Evolutionary conservation across 2,329 filamentous ascomycete species (phyloP).

Genomic region (Apiospora rasikravindrae): DNA sequence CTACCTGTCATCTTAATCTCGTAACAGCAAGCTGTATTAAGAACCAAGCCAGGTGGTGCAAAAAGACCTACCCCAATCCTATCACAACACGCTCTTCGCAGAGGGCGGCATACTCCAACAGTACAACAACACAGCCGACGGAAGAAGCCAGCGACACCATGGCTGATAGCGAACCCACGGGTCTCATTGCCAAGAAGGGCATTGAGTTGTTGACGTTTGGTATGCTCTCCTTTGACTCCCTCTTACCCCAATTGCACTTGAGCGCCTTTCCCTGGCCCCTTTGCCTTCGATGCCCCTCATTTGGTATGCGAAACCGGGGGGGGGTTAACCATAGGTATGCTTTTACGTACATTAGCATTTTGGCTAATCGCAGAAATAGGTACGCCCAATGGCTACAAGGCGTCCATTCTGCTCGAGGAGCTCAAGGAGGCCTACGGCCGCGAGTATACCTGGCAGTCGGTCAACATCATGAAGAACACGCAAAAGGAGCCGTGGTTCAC

Average conservation of each 20-base stretch:
- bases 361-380: conserved; percentile 32
- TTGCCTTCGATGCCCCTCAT: neutral
- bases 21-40: neutral
- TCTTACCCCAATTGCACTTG: neutral
- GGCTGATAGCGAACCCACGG: conserved; percentile 49
- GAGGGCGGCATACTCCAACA: conserved; percentile 22
- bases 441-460: conserved; percentile 62
- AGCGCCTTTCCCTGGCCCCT: neutral
- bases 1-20: neutral
- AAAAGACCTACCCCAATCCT: neutral
- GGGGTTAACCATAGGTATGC: neutral
- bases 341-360: neutral
- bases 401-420: conserved; percentile 67
- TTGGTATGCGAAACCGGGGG: neutral
- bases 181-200: conserved; percentile 65
- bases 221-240: conserved; percentile 24
- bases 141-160: conserved; percentile 31
- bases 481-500: conserved; percentile 73
- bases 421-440: conserved; percentile 68
- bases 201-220: conserved; percentile 68
- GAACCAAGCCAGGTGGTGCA: neutral
- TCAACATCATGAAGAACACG: conserved; percentile 66
- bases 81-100: neutral
- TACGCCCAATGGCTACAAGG: conserved; percentile 62
- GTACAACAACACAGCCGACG: conserved; percentile 9